Evolutionary conservation across 2,329 filamentous ascomycete genomes (phyloP).

Genomic region (Pyricularia sp.): DNA sequence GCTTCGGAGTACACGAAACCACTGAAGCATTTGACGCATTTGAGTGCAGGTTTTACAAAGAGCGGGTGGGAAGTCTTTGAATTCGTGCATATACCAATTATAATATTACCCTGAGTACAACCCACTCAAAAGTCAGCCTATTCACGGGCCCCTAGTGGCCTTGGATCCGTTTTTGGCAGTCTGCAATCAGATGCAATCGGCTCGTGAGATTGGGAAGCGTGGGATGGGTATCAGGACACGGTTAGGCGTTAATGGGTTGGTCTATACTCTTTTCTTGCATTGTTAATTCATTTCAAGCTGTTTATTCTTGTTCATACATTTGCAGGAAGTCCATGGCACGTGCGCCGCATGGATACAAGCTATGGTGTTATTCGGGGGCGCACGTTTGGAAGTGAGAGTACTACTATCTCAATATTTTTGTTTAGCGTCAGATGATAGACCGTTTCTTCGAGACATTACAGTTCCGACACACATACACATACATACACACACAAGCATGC

Average conservation of each 20-base stretch:
- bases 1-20: neutral
- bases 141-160: neutral
- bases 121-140: neutral
- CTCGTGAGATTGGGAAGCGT: neutral
- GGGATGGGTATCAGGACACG: neutral
- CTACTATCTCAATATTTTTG: neutral
- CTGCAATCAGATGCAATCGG: neutral
- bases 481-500: neutral
- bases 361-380: neutral
- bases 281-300: neutral
- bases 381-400: neutral
- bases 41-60: neutral
- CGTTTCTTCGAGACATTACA: neutral
- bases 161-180: neutral
- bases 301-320: neutral
- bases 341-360: neutral
- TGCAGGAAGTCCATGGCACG: neutral
- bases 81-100: neutral
- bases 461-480: neutral
- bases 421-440: neutral
- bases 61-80: neutral
- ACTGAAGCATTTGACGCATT: neutral
- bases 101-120: neutral
- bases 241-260: neutral
- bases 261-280: neutral